Conservation (phyloP, 1,139 yeast genomes). For the Geotrichum bryndzae region DNA sequence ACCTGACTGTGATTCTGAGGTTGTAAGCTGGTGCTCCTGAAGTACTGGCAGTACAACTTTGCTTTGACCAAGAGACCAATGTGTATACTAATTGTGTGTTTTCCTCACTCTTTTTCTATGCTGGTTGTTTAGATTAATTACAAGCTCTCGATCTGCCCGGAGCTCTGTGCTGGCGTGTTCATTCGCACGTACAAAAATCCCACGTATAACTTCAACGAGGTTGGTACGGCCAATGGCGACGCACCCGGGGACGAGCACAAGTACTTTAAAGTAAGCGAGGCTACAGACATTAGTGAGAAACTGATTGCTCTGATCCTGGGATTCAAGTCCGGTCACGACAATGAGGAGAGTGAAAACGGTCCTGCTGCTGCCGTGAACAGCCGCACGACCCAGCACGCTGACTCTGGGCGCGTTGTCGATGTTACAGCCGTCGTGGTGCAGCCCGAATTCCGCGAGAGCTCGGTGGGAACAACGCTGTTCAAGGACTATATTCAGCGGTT, state of each 20-base stretch:
- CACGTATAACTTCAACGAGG: slow-evolving; percentile 9
- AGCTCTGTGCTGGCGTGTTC: slow-evolving; percentile 80
- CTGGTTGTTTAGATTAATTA: slow-evolving; percentile 38
- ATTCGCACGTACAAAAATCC: slow-evolving; percentile 51
- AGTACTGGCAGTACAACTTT: neutral
- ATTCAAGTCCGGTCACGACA: slow-evolving; percentile 55
- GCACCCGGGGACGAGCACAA: neutral
- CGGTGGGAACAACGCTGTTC: slow-evolving; percentile 75
- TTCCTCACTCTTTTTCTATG: neutral
- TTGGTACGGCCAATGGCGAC: slow-evolving; percentile 23
- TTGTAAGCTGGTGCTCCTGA: neutral
- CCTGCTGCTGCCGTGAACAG: slow-evolving; percentile 53
- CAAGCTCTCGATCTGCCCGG: slow-evolving; percentile 79
- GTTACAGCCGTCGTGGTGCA: slow-evolving; percentile 76
- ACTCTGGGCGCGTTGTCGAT: slow-evolving; percentile 67
- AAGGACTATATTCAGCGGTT: slow-evolving; percentile 89
- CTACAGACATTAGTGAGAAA: slow-evolving; percentile 45
- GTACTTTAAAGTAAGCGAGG: slow-evolving; percentile 19
- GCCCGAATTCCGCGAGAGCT: slow-evolving; percentile 73
- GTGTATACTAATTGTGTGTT: neutral
- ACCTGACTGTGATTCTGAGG: neutral
- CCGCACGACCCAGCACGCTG: slow-evolving; percentile 52
- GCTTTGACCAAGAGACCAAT: neutral
- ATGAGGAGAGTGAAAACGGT: slow-evolving; percentile 25
- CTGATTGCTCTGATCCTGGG: slow-evolving; percentile 81